phyloP scores from a whole-genome alignment of 2,329 filamentous ascomycete species.

The Graphiopsis chlorocephala region DNA sequence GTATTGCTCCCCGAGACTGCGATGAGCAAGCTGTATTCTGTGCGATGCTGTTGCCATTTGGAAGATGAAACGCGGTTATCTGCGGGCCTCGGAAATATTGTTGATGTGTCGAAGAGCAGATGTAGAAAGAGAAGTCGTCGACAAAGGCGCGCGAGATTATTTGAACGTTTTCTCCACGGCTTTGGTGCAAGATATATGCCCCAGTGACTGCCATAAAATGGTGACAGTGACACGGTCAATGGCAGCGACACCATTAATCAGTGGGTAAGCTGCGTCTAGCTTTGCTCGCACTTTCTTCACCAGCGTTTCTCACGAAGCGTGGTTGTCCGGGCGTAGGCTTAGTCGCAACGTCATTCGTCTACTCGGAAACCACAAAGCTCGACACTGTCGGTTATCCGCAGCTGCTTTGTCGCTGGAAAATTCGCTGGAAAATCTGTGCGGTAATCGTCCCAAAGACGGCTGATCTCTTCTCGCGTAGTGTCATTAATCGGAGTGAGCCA shows the following conservation, averaged over 20 bases:
- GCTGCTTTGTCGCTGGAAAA: not conserved
- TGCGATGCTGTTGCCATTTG: not conserved
- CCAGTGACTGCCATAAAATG: not conserved
- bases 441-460: conserved; percentile 4
- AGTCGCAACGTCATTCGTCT: not conserved
- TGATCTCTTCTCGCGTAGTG: not conserved
- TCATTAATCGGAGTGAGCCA: conserved; percentile 2
- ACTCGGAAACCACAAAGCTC: not conserved
- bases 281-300: not conserved
- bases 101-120: not conserved
- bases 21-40: not conserved
- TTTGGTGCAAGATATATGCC: not conserved
- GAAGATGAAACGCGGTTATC: not conserved
- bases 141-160: not conserved
- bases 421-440: conserved; percentile 3
- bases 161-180: not conserved
- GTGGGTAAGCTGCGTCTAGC: not conserved
- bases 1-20: not conserved
- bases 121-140: not conserved
- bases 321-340: not conserved
- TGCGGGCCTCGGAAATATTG: not conserved
- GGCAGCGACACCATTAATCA: not conserved
- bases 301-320: not conserved
- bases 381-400: not conserved
- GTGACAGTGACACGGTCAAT: not conserved